Evolutionary conservation across 306 rosid genomes (phyloP).

Genomic region (Cucurbita moschata): DNA sequence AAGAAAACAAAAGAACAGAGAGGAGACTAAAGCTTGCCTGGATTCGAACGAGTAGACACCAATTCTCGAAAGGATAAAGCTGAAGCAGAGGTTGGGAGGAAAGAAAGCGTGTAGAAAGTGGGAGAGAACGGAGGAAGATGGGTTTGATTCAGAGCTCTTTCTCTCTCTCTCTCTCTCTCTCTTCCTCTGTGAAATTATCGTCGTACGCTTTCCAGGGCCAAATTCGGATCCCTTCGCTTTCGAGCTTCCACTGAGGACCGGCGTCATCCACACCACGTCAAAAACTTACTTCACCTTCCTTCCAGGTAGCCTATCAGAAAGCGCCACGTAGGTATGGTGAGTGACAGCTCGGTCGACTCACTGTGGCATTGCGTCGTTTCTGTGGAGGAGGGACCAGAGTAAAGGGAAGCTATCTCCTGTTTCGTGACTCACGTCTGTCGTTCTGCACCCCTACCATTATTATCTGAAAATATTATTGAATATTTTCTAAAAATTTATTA

Average conservation of each 20-base stretch:
- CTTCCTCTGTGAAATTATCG: background rate
- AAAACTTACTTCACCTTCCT: background rate
- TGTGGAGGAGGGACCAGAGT: background rate
- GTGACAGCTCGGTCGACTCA: constrained; percentile 8
- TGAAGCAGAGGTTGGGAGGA: background rate
- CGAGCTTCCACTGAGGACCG: constrained; percentile 7
- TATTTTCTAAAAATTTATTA: too few relatives aligned
- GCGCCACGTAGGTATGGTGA: background rate
- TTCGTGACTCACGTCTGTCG: background rate
- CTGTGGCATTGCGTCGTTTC: background rate
- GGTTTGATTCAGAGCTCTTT: background rate
- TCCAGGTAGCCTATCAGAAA: background rate
- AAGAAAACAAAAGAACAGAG: background rate
- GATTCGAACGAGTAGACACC: background rate
- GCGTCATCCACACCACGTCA: background rate
- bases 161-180: background rate
- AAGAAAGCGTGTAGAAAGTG: background rate
- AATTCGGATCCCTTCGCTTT: constrained; percentile 3
- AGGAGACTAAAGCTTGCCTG: background rate
- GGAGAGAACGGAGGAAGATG: background rate
- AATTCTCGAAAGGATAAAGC: background rate
- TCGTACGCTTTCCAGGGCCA: constrained; percentile 1
- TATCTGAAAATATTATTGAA: too few relatives aligned
- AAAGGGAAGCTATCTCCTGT: background rate
- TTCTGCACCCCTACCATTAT: background rate